Evolutionary conservation across 192 early-diverging fungal genomes (phyloP).

Genomic region (Coemansia sp.): DNA sequence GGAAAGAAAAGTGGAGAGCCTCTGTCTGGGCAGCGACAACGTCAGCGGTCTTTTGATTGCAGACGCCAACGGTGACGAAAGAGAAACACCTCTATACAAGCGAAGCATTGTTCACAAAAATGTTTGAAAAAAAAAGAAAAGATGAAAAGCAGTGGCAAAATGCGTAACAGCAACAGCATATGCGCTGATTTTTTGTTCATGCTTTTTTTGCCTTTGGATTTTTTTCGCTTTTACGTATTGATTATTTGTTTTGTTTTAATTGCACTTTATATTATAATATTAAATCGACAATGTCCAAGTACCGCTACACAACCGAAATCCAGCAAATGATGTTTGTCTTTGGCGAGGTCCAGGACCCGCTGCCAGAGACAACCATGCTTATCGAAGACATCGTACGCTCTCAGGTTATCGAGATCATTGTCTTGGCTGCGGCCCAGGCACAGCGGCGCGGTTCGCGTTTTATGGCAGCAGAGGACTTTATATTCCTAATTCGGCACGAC

Average conservation of each 20-base stretch:
- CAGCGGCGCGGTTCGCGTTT: constrained; percentile 77
- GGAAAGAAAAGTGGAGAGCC: neutral
- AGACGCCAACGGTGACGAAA: neutral
- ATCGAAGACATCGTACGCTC: constrained; percentile 95
- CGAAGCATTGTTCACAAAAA: too few relatives aligned
- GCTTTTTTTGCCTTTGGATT: neutral
- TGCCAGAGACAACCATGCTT: constrained; percentile 81
- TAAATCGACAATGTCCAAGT: constrained; percentile 17
- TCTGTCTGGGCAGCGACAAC: neutral
- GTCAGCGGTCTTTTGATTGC: neutral
- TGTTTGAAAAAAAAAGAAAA: neutral
- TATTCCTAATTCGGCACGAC: constrained; percentile 96
- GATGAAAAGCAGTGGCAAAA: too few relatives aligned
- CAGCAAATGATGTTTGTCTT: constrained; percentile 99
- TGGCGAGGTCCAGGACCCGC: constrained; percentile 90
- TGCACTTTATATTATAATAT: too few relatives aligned
- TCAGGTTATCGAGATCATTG: constrained; percentile 93
- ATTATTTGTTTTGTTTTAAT: constrained; percentile 1
- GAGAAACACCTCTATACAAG: too few relatives aligned
- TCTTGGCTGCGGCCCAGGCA: constrained; percentile 84
- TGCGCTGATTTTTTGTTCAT: too few relatives aligned
- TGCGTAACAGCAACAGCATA: too few relatives aligned
- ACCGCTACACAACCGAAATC: constrained; percentile 75
- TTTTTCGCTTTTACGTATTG: neutral
- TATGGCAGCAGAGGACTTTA: constrained; percentile 86